phyloP scores from a whole-genome alignment of 78 protist species.

The Isochrysis galbana region DNA sequence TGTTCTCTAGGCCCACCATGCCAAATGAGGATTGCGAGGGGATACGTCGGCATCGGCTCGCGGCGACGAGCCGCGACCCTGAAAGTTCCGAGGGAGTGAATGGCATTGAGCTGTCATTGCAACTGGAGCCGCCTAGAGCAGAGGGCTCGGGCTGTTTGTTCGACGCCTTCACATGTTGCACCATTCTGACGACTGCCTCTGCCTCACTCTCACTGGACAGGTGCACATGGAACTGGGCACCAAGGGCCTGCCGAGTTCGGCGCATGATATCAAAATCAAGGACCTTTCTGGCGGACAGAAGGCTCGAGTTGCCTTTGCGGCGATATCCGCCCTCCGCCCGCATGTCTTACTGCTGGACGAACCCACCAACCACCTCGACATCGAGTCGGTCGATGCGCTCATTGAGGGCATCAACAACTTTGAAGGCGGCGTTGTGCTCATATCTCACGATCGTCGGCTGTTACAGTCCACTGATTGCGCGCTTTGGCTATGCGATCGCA shows the following conservation, averaged over 20 bases:
- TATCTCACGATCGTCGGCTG: neutral
- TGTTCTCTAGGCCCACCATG: no score
- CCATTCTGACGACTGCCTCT: no score
- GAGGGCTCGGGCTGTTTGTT: no score
- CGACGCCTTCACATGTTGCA: no score
- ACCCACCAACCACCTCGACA: conserved; percentile 66
- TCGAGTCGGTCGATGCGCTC: conserved; percentile 68
- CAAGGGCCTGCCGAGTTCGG: neutral
- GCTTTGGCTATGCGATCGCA: neutral
- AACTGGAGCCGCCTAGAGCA: no score
- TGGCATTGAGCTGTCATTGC: no score
- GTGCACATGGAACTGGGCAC: neutral
- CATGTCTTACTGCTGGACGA: conserved; percentile 56
- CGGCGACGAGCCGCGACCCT: no score
- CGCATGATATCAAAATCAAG: neutral
- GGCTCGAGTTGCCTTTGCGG: conserved; percentile 46
- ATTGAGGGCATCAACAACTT: conserved; percentile 64
- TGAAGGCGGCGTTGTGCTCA: conserved; percentile 68
- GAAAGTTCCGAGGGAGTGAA: no score
- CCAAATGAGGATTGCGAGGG: no score
- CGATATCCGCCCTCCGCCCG: neutral
- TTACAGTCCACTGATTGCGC: neutral
- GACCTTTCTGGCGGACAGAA: conserved; percentile 47
- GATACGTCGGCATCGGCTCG: no score
- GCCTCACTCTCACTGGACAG: neutral